Conservation (phyloP, 495 filamentous ascomycete species). For the Echria macrotheca region DNA sequence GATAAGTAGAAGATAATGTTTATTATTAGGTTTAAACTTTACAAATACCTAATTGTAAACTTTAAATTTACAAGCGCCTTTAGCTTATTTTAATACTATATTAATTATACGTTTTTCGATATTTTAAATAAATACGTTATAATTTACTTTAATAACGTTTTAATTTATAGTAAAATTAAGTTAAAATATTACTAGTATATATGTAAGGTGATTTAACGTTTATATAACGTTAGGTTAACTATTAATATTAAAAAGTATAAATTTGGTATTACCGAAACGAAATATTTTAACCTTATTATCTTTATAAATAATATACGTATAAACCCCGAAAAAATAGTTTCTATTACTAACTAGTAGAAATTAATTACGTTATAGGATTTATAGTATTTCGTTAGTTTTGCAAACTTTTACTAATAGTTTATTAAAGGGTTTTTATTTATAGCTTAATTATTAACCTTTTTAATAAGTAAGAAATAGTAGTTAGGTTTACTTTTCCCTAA, state of each 20-base stretch:
- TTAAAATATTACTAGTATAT: neutral
- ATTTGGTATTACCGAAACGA: neutral
- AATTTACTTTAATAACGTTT: neutral
- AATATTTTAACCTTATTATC: neutral
- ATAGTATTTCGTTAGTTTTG: neutral
- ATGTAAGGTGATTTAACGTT: neutral
- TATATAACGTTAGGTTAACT: neutral
- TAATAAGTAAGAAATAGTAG: neutral
- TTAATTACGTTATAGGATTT: neutral
- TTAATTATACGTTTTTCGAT: neutral
- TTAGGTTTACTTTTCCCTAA: neutral
- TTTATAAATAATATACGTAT: neutral
- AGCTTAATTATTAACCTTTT: neutral
- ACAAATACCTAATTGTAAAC: neutral
- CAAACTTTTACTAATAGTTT: neutral
- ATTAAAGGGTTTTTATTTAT: neutral
- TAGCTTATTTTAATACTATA: neutral
- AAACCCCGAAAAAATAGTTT: neutral
- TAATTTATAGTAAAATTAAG: neutral
- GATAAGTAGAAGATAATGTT: neutral
- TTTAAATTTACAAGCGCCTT: neutral
- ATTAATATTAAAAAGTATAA: neutral
- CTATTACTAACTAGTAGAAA: neutral
- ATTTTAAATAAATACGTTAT: neutral
- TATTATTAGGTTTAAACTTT: neutral